These are phyloP conservation scores for Ogataea saltuana DNA, from an alignment of 805 yeast species.

Conservation along the genomic window DNA sequence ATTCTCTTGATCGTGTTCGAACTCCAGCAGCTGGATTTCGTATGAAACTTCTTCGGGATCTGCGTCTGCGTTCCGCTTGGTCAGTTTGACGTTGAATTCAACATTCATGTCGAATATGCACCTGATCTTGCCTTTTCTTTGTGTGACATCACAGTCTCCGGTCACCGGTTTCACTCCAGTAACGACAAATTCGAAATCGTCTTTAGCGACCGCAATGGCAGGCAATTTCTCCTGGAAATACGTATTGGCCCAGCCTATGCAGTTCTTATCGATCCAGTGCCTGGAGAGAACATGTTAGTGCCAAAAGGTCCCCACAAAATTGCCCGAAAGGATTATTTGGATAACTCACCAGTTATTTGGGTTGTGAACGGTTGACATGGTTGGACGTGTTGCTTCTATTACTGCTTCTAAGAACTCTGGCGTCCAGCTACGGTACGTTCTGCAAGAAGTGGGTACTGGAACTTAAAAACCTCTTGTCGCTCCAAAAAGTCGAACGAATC, in stretches of 20 bases:
- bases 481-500: slow-evolving; percentile 8
- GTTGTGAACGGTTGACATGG: slow-evolving; percentile 83
- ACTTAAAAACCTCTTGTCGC: too few species aligned
- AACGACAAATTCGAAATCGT: slow-evolving; percentile 38
- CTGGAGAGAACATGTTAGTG: slow-evolving; percentile 14
- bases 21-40: slow-evolving; percentile 58
- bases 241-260: slow-evolving; percentile 83
- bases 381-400: not conserved
- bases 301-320: not conserved
- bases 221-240: slow-evolving; percentile 66
- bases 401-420: not conserved
- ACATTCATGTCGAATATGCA: slow-evolving; percentile 71
- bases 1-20: slow-evolving; percentile 74
- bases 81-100: slow-evolving; percentile 46
- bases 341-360: slow-evolving; percentile 85
- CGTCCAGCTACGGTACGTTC: too few species aligned
- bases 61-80: slow-evolving; percentile 28
- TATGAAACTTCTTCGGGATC: slow-evolving; percentile 39
- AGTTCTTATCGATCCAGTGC: slow-evolving; percentile 99
- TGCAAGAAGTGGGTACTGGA: too few species aligned
- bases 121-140: slow-evolving; percentile 77
- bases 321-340: too few species aligned
- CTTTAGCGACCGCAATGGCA: slow-evolving; percentile 43
- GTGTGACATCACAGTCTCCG: slow-evolving; percentile 84
- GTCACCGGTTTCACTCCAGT: slow-evolving; percentile 43